A percentile compares a stretch with the other conserved stretches of the same genome.
Evolutionary conservation across 306 rosid genomes (phyloP).

Genomic region (Clitoria ternatea): DNA sequence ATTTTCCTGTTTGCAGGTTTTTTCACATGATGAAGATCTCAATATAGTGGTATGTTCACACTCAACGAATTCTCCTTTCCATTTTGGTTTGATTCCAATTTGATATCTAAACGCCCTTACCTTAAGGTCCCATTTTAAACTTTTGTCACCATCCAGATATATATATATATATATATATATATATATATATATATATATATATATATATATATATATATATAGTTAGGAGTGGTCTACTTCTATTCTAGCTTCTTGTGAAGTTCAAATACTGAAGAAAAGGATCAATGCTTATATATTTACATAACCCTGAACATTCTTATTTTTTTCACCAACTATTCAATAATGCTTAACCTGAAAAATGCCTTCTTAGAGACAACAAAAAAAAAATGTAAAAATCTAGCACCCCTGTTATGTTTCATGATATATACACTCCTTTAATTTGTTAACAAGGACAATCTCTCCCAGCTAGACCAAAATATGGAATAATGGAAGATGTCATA

Average conservation of each 20-base stretch:
- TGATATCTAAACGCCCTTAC: not conserved
- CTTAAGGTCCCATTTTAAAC: not conserved
- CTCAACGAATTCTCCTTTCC: not conserved
- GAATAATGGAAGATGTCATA: not conserved
- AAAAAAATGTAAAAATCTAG: not conserved
- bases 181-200: not conserved
- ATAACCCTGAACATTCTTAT: too few relatives aligned
- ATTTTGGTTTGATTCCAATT: not conserved
- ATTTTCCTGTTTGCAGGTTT: constrained; percentile 34
- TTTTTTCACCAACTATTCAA: too few relatives aligned
- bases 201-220: too few relatives aligned
- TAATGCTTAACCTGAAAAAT: not conserved
- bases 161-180: too few relatives aligned
- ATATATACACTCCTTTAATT: not conserved
- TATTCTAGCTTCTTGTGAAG: not conserved
- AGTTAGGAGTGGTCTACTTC: not conserved
- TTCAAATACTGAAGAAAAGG: not conserved
- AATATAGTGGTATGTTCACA: constrained; percentile 30
- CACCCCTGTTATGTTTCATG: not conserved
- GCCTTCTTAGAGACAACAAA: not conserved
- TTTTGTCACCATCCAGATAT: constrained; percentile 4
- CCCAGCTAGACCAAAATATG: not conserved
- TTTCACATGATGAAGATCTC: constrained; percentile 36
- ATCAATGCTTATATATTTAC: too few relatives aligned
- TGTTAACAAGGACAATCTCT: not conserved